Evolutionary conservation across 163 green algal genomes (phyloP).

Genomic region (Prototheca wickerhamii): DNA sequence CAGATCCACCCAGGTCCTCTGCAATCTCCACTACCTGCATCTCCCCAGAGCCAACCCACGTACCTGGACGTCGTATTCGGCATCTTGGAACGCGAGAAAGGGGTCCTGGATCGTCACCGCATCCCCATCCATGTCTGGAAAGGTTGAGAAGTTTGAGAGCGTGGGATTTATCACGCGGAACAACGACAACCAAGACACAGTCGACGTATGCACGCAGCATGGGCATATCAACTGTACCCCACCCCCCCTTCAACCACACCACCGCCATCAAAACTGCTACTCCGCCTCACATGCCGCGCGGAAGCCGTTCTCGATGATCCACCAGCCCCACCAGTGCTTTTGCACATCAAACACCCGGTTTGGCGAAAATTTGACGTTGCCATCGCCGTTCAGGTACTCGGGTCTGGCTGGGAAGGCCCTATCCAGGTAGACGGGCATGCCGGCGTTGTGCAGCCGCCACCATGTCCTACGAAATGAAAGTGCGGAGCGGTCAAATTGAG

Average conservation of each 20-base stretch:
- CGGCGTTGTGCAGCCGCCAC: neutral
- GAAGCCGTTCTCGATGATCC: neutral
- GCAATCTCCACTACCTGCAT: too few species aligned
- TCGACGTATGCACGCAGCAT: neutral
- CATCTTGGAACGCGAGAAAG: neutral
- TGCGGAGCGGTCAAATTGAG: neutral
- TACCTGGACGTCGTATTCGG: neutral
- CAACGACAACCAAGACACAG: neutral
- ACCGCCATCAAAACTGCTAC: too few species aligned
- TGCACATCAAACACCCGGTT: conserved; percentile 14
- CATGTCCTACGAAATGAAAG: neutral
- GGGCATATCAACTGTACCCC: neutral
- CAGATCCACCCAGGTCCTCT: too few species aligned
- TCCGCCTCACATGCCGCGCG: neutral
- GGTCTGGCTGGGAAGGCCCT: neutral
- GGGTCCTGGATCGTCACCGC: neutral
- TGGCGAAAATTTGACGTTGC: neutral
- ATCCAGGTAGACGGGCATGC: conserved; percentile 7
- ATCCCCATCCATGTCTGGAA: conserved; percentile 4
- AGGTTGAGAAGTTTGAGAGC: neutral
- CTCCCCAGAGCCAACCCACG: neutral
- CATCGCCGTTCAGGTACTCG: neutral
- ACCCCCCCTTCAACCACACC: neutral
- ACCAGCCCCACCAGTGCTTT: conserved; percentile 13
- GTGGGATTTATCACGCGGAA: too few species aligned